Evolutionary conservation across 495 filamentous ascomycete species (phyloP).

Genomic region (Aspergillus ellipticus): DNA sequence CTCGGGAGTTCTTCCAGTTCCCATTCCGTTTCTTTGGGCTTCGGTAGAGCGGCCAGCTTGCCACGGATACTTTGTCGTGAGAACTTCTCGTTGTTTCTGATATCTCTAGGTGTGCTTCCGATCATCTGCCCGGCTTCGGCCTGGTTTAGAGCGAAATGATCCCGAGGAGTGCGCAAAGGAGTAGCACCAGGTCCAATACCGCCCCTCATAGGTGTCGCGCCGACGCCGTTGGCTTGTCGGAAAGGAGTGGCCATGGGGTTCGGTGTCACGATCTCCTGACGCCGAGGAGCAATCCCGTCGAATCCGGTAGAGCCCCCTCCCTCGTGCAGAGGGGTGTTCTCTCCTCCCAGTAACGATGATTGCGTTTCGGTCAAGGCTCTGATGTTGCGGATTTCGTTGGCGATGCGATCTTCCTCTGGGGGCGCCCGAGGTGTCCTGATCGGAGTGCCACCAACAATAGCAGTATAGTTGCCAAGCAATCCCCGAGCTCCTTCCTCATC

Average conservation of each 20-base stretch:
- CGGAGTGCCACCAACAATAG: slow-evolving; percentile 75
- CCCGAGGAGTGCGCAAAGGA: slow-evolving; percentile 85
- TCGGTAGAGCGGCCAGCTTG: slow-evolving; percentile 79
- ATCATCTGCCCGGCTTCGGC: slow-evolving; percentile 59
- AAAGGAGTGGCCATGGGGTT: slow-evolving; percentile 95
- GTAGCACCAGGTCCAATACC: slow-evolving; percentile 67
- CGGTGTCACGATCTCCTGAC: slow-evolving; percentile 78
- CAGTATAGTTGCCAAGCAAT: slow-evolving; percentile 77
- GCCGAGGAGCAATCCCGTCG: slow-evolving; percentile 77
- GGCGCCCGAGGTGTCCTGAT: slow-evolving; percentile 89
- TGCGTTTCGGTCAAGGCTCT: slow-evolving; percentile 89
- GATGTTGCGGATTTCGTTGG: slow-evolving; percentile 96
- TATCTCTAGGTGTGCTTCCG: slow-evolving; percentile 73
- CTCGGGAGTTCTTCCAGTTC: slow-evolving; percentile 85
- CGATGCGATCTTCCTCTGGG: slow-evolving; percentile 88
- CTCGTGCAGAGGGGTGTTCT: slow-evolving; percentile 86
- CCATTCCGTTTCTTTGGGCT: slow-evolving; percentile 86
- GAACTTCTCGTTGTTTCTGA: slow-evolving; percentile 68
- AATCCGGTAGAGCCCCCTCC: slow-evolving; percentile 81
- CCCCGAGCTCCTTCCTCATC: slow-evolving; percentile 84
- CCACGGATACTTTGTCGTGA: slow-evolving; percentile 61
- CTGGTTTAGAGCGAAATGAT: slow-evolving; percentile 81
- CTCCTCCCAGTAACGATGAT: slow-evolving; percentile 90
- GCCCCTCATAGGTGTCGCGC: slow-evolving; percentile 64
- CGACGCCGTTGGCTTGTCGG: slow-evolving; percentile 62